Evolutionary conservation across 805 yeast genomes (phyloP), one percentile per base, ranked within the genome.

Genomic region (Wickerhamomyces strasburgensis): DNA sequence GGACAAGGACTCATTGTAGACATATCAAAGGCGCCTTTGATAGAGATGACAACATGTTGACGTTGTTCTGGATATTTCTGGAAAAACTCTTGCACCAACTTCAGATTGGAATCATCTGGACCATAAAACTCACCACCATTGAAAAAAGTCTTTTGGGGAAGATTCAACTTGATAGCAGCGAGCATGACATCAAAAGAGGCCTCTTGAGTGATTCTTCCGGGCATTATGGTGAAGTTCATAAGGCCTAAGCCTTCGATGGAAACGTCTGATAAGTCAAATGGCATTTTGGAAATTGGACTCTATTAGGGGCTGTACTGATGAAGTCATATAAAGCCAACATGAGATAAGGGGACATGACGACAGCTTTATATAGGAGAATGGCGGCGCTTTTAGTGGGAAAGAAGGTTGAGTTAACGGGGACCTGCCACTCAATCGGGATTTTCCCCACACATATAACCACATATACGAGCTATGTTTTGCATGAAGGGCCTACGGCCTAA

Each of bases 71-170:
- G 81, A 40, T 71, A 63, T 42, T 62, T 56, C 9, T 52, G 65
- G 48, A 83, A 73, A 51, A 80, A 85, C 5, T 65, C 70, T 30
- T 69, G 62, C 23, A 84, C 54, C 34, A 74, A 65, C 48, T 69
- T 58, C 61, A 86, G 62, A 51, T 83, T 84, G 39, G 61, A 58
- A 31, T 50, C 62, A 17, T 64, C 56, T 5, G 62, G 60, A 11
- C 93, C 93, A 50, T 86, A 86, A 51, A 85, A 84, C 49, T 80
- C 90, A 40, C 90, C 90, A 15, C 75, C 77, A 51, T 84, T 84
- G 57, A 83, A 61, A 41, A 80, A 70, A 10, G 56, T 73, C 64
- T 40, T 77, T 66, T 39, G 56, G 50, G 57, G 65, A 43, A 46
- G 36, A 24, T 57, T 49, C 9, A 51, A 24, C 15, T 65, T 64